Evolutionary conservation across 1,284 basidiomycete species (phyloP), one percentile per base, ranked within the genome.

Genomic region (Ustilago trichophora): DNA sequence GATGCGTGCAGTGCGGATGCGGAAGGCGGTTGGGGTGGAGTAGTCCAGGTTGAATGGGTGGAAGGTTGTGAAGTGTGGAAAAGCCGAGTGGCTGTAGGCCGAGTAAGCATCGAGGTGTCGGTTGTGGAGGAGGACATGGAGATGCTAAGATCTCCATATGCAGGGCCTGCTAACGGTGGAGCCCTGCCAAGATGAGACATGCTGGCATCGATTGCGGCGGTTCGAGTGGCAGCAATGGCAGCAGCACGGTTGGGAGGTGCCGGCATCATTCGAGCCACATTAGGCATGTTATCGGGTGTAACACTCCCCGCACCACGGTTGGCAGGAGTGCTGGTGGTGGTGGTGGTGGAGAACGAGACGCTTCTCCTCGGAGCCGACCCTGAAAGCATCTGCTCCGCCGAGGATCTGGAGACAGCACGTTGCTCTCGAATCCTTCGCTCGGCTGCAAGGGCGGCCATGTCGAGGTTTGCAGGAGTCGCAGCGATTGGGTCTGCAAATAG

Each of bases 391-490:
- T 16, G n/a, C 26, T 12, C 43, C 10, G 21, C 16, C 15, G 32
- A 8, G 31, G 27, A 18, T 7, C 42, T 27, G 16, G 29, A 25
- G 1, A 37, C 47, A 4, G 21, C 41, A 0, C 60, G 27, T 25
- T 40, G 42, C 18, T 51, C 48, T 1, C 49, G 33, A 2, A 64
- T 52, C 4, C 60, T 32, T 2, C 45, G 44, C 16, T 64, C 60
- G 13, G 41, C 45, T 6, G 49, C 53, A 11, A 53, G 15, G 1
- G 60, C 60, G 2, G 60, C 49, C 19, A 32, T 26, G n/a, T 64
- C 60, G 12, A 64, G 41, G 15, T 47, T 60, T 6, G 50, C 21
- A n/a, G 44, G 11, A n/a, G 37, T 13, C 3, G 33, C 18, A 26
- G n/a, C n/a, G n/a, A n/a, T n/a, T n/a, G n/a, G n/a, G n/a, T n/a